These are phyloP conservation scores for Metschnikowia amazonensis DNA, from an alignment of 805 yeast species.

Conservation along the genomic window DNA sequence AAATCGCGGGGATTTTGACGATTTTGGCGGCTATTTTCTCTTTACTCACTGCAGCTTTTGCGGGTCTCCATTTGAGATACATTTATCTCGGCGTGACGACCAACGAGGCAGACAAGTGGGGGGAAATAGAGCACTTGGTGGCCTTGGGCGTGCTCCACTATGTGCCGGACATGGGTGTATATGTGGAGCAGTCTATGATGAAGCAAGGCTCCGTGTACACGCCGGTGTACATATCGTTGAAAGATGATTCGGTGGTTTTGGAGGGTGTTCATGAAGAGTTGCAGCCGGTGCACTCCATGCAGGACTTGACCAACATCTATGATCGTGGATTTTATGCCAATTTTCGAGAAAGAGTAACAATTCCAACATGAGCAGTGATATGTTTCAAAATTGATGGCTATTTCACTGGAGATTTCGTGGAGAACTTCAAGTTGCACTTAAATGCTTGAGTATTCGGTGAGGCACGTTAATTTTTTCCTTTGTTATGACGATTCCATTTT, in stretches of 20 bases:
- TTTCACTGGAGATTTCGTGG: neutral
- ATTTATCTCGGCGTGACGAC: constrained; percentile 69
- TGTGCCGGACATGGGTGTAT: constrained; percentile 10
- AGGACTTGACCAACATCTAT: constrained; percentile 42
- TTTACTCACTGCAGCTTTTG: constrained; percentile 39
- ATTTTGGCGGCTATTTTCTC: constrained; percentile 44
- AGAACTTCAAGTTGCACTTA: neutral
- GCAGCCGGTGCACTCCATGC: constrained; percentile 5
- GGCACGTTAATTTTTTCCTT: constrained; percentile 1
- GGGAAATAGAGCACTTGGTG: constrained; percentile 42
- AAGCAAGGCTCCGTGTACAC: constrained; percentile 12
- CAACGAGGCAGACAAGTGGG: constrained; percentile 73
- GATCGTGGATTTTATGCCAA: constrained; percentile 48
- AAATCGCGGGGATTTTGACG: constrained; percentile 41
- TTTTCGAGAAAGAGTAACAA: constrained; percentile 12
- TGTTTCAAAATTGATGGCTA: no score
- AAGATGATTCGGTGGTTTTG: constrained; percentile 23
- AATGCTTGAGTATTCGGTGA: neutral
- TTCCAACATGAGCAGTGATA: neutral
- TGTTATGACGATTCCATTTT: neutral
- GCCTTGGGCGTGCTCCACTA: constrained; percentile 13
- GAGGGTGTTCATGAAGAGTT: constrained; percentile 1
- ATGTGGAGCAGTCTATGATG: constrained; percentile 24
- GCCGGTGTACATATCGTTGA: constrained; percentile 28
- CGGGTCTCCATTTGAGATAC: constrained; percentile 36